A percentile compares a stretch with the other conserved stretches of the same genome.
Evolutionary conservation across 164 flowering plant genomes (phyloP).

Genomic region (Umbellularia californica): DNA sequence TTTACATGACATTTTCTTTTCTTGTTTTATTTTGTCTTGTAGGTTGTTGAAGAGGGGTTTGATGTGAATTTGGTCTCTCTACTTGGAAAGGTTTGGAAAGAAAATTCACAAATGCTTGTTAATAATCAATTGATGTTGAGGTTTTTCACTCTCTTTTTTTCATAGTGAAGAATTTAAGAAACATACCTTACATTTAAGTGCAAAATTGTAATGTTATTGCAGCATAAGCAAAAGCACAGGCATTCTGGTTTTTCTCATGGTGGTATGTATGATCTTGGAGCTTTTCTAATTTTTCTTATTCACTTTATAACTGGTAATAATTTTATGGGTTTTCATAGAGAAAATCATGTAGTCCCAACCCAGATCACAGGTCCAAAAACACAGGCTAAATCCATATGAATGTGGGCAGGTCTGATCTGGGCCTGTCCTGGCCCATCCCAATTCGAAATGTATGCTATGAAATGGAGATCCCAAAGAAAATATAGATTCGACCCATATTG

Average conservation of each 20-base stretch:
- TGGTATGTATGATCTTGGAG: not conserved
- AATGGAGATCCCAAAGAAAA: no score
- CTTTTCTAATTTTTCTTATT: not conserved
- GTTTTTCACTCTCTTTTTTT: not conserved
- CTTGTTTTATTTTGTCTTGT: not conserved
- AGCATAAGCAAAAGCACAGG: not conserved
- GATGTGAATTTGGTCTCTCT: not conserved
- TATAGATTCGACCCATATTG: no score
- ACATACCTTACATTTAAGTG: not conserved
- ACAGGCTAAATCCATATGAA: no score
- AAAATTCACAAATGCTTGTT: not conserved
- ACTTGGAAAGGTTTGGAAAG: not conserved
- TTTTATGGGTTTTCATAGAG: no score
- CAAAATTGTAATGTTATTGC: not conserved
- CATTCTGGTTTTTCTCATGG: constrained; percentile 9
- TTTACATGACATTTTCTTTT: not conserved
- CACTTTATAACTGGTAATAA: not conserved
- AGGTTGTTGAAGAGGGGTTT: not conserved
- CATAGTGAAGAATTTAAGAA: not conserved
- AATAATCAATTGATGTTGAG: no score
- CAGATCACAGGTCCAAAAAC: no score
- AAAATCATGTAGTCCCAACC: no score
- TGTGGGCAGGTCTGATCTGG: no score
- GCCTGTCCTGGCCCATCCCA: no score
- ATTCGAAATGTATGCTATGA: no score